Evolutionary conservation across 192 early-diverging fungal genomes (phyloP), one percentile per base, ranked within the genome.

Genomic region (Gigaspora rosea): DNA sequence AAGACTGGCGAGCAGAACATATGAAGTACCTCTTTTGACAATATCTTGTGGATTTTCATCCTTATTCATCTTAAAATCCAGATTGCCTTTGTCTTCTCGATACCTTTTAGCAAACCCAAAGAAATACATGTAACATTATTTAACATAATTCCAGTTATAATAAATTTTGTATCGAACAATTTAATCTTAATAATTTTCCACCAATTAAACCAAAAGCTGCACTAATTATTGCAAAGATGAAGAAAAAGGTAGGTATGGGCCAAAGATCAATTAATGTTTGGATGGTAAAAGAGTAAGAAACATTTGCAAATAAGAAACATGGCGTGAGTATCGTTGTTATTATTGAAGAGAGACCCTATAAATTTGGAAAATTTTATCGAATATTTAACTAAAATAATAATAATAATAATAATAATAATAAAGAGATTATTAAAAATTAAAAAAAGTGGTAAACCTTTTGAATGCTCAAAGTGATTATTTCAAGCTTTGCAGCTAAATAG

Each of bases 121-220:
- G 73, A 52, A 58, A 74, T 22, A 5, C 63, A 58, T 8, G 78
- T 79, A 11, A 74, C 66, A 18, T 79, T 79, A 36, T 79, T 73
- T 32, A 79, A 79, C 5, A 79, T 79, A 41, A 79, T 66, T 3
- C 63, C n/a, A 22, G 78, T 74, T 8, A 52, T 56, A n/a, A 69
- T 18, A 32, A 79, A 75, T 61, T 61, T 79, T 12, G 41, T 66
- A 22, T 54, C 46, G 72, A 36, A 33, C 15, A 4, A 0, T 22
- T 35, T n/a, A 73, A 75, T 12, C 57, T 58, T 33, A 73, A 79
- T 49, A 79, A 22, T 47, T 79, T 75, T 58, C 78, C 72, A 12
- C 52, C 72, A 9, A 79, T 59, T 15, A 69, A 15, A 11, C 59
- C 72, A 32, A 75, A 13, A 48, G 20, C 13, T 18, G 49, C 46